phyloP scores from a whole-genome alignment of 2,329 filamentous ascomycete genomes.

The Aspergillus sp. region DNA sequence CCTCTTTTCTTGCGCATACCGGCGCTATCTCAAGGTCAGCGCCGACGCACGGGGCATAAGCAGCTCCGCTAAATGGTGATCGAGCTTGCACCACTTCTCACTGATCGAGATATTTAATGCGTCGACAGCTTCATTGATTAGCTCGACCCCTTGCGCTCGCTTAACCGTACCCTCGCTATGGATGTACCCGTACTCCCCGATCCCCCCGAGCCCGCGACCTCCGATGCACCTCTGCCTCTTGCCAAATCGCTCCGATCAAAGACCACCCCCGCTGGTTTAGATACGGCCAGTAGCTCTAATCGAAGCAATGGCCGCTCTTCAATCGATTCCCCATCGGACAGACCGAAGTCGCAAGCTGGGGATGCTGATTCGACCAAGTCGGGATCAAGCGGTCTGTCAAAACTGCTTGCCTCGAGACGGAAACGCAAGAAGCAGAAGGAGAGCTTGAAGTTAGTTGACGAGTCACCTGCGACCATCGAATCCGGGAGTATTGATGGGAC shows the following conservation, averaged over 20 bases:
- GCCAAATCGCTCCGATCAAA: slow-evolving; percentile 42
- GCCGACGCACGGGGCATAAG: slow-evolving; percentile 1
- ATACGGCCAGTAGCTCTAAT: slow-evolving; percentile 35
- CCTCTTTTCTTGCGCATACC: slow-evolving; percentile 10
- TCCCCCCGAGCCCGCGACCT: slow-evolving; percentile 33
- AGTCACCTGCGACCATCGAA: slow-evolving; percentile 27
- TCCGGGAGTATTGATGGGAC: slow-evolving; percentile 25
- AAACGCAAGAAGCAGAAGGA: slow-evolving; percentile 50
- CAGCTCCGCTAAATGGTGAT: slow-evolving; percentile 2
- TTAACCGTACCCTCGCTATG: slow-evolving; percentile 31
- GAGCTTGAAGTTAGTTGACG: slow-evolving; percentile 28
- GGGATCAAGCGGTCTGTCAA: slow-evolving; percentile 54
- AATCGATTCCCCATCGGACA: slow-evolving; percentile 43
- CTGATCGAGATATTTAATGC: not conserved
- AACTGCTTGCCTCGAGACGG: slow-evolving; percentile 51
- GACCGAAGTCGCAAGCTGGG: slow-evolving; percentile 44
- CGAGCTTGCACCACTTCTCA: not conserved
- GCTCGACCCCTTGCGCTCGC: slow-evolving; percentile 5
- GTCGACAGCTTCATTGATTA: not conserved
- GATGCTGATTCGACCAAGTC: slow-evolving; percentile 45
- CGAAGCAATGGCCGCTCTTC: slow-evolving; percentile 44
- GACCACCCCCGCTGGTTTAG: slow-evolving; percentile 41
- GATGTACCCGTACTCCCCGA: slow-evolving; percentile 36
- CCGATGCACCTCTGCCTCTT: slow-evolving; percentile 40
- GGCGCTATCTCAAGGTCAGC: not conserved